Base-by-base conservation (phyloP, 2,329 filamentous ascomycete species). In the Phyllosticta citriasiana region DNA sequence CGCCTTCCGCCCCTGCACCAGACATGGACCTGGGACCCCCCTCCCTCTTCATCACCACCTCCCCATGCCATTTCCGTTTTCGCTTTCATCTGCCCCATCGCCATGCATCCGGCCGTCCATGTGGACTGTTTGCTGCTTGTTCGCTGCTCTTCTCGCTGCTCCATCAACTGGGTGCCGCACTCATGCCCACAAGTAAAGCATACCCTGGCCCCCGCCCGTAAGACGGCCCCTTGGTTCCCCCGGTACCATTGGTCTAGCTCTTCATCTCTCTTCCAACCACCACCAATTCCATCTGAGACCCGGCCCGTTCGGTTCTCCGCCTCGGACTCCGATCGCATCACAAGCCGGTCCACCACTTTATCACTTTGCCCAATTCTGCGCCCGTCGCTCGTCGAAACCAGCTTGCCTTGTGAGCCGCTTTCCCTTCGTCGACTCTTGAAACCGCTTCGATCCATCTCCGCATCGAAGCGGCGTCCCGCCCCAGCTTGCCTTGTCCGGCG, bases 261-360 rank as follows among this genome's bases (percentile, higher is more conserved):
- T 26, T 5, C 16, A 26, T 16, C 22, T 33, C 53, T 26, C 33
- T 24, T 12, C 26, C 53, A 22, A 55, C 26, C 53, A 22, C 22
- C 53, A 22, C 19, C 22, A 53, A 16, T 4, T 6, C 27, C 27
- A 54, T 22, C 19, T 55, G 24, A 55, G 53, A 55, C 53, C 51
- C 51, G 51, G 19, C 51, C 54, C 16, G 54, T 8, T 50, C 57
- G 57, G 57, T 27, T 58, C 57, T 58, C 57, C 57, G 40, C 57
- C 24, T 58, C 57, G 57, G 57, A 58, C 40, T 58, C 57, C 57
- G 57, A 40, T 16, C 14, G 33, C 33, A 40, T 40, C 33, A 40
- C 33, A 16, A 40, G 33, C 33, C 33, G 33, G 33, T 14, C 33
- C 14, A 30, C 4, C 4, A 8, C 30, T 40, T 12, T 10, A 5